A percentile compares a stretch with the other conserved stretches of the same genome.
Evolutionary conservation across 768 basidiomycete genomes (phyloP).

Genomic region (Mycena vitilis): DNA sequence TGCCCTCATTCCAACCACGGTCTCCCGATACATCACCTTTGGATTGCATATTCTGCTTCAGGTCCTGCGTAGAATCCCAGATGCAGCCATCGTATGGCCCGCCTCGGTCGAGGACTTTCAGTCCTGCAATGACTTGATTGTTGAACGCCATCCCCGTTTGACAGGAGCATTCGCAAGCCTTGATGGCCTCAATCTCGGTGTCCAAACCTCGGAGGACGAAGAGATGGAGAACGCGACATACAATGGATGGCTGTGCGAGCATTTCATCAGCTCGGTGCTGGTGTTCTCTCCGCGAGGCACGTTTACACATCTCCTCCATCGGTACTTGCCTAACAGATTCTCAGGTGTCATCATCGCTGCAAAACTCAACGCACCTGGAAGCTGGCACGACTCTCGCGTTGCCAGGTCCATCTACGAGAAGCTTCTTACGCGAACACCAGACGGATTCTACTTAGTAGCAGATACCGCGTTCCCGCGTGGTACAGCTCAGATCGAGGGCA

Average conservation of each 20-base stretch:
- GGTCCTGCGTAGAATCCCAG: no score
- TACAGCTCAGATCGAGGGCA: constrained; percentile 34
- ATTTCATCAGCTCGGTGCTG: constrained; percentile 51
- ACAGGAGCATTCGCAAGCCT: constrained; percentile 53
- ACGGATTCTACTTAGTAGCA: constrained; percentile 47
- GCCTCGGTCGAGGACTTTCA: constrained; percentile 43
- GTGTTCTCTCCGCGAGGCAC: constrained; percentile 43
- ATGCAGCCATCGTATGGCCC: no score
- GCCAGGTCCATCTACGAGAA: constrained; percentile 46
- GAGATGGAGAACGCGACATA: constrained; percentile 39
- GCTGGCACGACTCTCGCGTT: constrained; percentile 56
- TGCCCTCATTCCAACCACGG: no score
- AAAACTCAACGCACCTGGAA: constrained; percentile 51
- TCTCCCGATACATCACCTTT: no score
- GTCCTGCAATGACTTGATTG: constrained; percentile 40
- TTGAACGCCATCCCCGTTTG: constrained; percentile 46
- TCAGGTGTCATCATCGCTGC: constrained; percentile 52
- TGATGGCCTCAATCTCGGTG: constrained; percentile 52
- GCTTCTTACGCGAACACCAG: constrained; percentile 42
- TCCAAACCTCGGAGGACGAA: constrained; percentile 48
- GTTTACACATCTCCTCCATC: not conserved
- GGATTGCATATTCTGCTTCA: no score
- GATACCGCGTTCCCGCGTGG: constrained; percentile 52
- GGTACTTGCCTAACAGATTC: not conserved
- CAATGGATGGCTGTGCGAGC: constrained; percentile 49